A percentile compares a stretch with the other conserved stretches of the same genome.
Evolutionary conservation across 371 early-diverging fungal species (phyloP).

Genomic region (Polyrhizophydium stewartii): DNA sequence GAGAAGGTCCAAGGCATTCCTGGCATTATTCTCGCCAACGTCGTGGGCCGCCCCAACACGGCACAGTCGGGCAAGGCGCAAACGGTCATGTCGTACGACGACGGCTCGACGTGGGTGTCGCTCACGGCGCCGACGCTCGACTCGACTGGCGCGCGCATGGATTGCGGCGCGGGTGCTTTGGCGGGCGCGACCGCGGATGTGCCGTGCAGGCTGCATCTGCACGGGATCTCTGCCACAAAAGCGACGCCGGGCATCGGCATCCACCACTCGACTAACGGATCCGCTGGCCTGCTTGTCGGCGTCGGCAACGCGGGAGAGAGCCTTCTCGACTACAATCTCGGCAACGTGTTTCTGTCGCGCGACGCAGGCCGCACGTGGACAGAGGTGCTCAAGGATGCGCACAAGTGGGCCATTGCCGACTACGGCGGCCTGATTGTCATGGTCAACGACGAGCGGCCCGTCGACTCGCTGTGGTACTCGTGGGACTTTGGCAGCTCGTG

Average conservation of each 20-base stretch:
- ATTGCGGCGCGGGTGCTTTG: conserved; percentile 7
- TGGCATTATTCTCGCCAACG: conserved; percentile 84
- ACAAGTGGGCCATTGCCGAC: conserved; percentile 87
- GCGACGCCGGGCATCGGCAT: not conserved
- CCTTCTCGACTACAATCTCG: conserved; percentile 60
- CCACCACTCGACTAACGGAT: conserved; percentile 45
- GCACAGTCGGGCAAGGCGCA: conserved; percentile 39
- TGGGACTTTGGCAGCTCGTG: conserved; percentile 79
- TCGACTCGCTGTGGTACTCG: conserved; percentile 49
- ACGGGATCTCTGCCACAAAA: conserved; percentile 1
- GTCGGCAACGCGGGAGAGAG: conserved; percentile 84
- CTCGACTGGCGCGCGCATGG: conserved; percentile 25
- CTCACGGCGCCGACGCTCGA: conserved; percentile 57
- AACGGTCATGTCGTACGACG: conserved; percentile 77
- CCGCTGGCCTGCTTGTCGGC: conserved; percentile 86
- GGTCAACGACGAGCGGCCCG: conserved; percentile 68
- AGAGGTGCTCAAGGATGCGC: conserved; percentile 70
- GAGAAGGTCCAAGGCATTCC: conserved; percentile 89
- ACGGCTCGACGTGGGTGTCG: conserved; percentile 71
- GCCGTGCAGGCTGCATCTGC: conserved; percentile 23
- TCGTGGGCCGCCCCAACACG: conserved; percentile 64
- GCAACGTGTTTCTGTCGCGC: conserved; percentile 79
- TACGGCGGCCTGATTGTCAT: conserved; percentile 71
- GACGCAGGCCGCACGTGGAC: conserved; percentile 89
- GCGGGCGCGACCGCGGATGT: conserved; percentile 7